Evolutionary conservation across 2,329 filamentous ascomycete species (phyloP).

Genomic region (Bipolaris victoriae): DNA sequence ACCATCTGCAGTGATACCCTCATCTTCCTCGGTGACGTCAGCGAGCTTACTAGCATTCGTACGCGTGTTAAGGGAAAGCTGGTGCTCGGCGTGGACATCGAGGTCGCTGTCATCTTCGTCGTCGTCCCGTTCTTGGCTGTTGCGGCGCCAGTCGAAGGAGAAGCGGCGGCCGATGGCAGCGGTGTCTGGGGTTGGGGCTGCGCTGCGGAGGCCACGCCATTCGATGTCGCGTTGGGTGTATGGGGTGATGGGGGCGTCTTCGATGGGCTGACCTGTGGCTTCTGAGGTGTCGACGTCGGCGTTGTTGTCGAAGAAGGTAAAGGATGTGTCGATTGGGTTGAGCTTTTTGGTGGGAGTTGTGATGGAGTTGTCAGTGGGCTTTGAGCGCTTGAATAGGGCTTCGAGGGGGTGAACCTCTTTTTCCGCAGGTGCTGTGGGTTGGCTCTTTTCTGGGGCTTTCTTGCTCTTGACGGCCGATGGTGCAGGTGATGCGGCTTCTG

Average conservation of each 20-base stretch:
- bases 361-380: conserved; percentile 44
- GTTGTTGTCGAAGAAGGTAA: conserved; percentile 73
- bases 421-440: conserved; percentile 26
- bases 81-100: conserved; percentile 26
- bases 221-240: conserved; percentile 81
- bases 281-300: conserved; percentile 50
- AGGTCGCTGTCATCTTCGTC: conserved; percentile 50
- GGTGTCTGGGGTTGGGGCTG: conserved; percentile 93
- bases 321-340: conserved; percentile 62
- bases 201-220: conserved; percentile 77
- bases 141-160: conserved; percentile 55
- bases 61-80: conserved; percentile 41
- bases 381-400: conserved; percentile 82
- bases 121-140: conserved; percentile 52
- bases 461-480: conserved; percentile 20
- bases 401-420: conserved; percentile 80
- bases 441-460: conserved; percentile 17
- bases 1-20: conserved; percentile 10
- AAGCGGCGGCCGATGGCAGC: conserved; percentile 73
- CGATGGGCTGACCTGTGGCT: conserved; percentile 47
- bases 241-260: conserved; percentile 72
- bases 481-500: conserved; percentile 21
- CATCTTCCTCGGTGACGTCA: conserved; percentile 36
- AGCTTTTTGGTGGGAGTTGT: conserved; percentile 48
- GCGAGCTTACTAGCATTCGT: conserved; percentile 33